These are phyloP conservation scores for Vigna unguiculata DNA, from an alignment of 306 rosid genomes.

Conservation along the genomic window DNA sequence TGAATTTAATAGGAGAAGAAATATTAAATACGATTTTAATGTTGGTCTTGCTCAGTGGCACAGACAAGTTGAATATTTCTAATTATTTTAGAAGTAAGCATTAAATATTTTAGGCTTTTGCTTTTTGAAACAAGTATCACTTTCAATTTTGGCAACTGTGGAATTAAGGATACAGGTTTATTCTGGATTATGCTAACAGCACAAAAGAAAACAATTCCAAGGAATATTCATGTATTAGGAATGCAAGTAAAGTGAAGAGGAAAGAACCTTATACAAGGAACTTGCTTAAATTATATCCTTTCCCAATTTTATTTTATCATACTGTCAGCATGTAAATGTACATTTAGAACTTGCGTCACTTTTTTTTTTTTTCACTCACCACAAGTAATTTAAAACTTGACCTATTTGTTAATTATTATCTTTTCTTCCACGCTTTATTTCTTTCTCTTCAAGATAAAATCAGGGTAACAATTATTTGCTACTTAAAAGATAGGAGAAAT, in stretches of 20 bases:
- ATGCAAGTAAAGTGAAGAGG: background rate
- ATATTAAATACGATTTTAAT: background rate
- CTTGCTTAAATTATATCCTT: background rate
- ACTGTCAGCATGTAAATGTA: too few relatives aligned
- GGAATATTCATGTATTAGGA: too few relatives aligned
- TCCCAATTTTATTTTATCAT: too few relatives aligned
- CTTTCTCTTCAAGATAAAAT: background rate
- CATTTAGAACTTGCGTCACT: too few relatives aligned
- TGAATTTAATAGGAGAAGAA: too few relatives aligned
- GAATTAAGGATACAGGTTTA: background rate
- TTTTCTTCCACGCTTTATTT: background rate
- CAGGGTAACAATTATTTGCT: too few relatives aligned
- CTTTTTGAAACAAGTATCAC: background rate
- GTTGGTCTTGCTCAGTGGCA: background rate
- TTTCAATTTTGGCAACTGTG: conserved; percentile 6
- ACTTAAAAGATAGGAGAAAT: too few relatives aligned
- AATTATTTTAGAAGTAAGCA: background rate
- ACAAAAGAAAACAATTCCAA: too few relatives aligned
- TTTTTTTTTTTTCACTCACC: background rate
- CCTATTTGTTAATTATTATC: background rate
- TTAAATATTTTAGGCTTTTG: background rate
- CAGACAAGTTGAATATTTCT: background rate
- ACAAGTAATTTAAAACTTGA: background rate
- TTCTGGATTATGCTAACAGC: background rate
- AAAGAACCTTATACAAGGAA: background rate